Evolutionary conservation across 2,329 filamentous ascomycete genomes (phyloP).

Genomic region (Lasiodiplodia sp.): DNA sequence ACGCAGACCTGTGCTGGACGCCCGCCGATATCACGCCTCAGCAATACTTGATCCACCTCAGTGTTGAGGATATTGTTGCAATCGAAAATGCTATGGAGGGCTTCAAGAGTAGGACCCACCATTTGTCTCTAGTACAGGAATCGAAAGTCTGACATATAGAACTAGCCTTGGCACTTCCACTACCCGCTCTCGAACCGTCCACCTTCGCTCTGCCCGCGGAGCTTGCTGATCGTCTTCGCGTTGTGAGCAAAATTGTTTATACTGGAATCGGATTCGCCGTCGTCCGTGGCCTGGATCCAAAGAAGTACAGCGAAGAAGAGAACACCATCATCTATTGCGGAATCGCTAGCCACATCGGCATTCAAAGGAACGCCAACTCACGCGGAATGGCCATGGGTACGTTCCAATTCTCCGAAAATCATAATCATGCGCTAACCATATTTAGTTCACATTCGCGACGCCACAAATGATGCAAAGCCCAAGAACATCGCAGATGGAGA

Average conservation of each 20-base stretch:
- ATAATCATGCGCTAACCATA: background rate
- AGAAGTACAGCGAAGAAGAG: background rate
- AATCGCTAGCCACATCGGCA: background rate
- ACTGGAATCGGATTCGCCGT: background rate
- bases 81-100: background rate
- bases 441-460: background rate
- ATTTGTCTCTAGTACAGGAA: background rate
- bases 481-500: background rate
- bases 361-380: background rate
- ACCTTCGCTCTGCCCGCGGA: background rate
- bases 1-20: too few species aligned
- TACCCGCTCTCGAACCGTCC: background rate
- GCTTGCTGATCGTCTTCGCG: background rate
- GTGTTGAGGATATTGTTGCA: too few species aligned
- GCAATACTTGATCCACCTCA: too few species aligned
- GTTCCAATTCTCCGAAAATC: too few species aligned
- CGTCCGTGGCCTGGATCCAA: background rate
- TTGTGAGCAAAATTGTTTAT: background rate
- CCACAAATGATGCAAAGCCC: background rate
- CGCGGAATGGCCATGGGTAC: background rate
- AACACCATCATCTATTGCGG: background rate
- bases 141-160: background rate
- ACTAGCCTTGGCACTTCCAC: background rate
- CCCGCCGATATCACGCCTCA: too few species aligned
- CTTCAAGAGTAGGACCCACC: background rate